Percentiles rank a stretch among this genome's conserved stretches.
Evolutionary conservation across 31 red algal species (phyloP).

Genomic region (Odonthalia washingtoniensis): DNA sequence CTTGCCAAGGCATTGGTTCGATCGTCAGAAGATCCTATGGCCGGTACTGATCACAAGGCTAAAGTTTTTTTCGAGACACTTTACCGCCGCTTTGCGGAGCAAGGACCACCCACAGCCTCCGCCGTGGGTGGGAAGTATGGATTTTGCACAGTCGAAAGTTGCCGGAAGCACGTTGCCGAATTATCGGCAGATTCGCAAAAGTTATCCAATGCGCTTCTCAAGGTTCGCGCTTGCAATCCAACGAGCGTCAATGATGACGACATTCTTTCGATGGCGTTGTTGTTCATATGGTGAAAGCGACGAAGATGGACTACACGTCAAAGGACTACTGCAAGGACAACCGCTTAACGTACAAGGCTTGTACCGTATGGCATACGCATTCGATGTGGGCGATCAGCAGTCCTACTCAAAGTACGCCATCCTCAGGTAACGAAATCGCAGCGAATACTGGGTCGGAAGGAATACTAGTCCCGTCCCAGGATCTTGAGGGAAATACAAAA

Average conservation of each 20-base stretch:
- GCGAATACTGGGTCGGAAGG: neutral
- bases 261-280: conserved; percentile 50
- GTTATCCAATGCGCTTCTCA: conserved; percentile 30
- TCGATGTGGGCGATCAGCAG: conserved; percentile 13
- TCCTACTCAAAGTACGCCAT: neutral
- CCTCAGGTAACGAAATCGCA: neutral
- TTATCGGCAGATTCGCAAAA: conserved; percentile 42
- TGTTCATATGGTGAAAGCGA: neutral
- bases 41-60: neutral
- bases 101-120: neutral
- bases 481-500: neutral
- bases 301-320: conserved; percentile 37
- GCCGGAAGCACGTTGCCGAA: conserved; percentile 1
- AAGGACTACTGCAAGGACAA: conserved; percentile 18
- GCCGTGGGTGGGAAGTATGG: conserved; percentile 19
- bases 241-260: conserved; percentile 32
- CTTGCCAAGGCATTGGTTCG: conserved; percentile 1
- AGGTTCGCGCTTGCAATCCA: conserved; percentile 11
- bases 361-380: conserved; percentile 11
- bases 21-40: neutral
- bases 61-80: conserved; percentile 4
- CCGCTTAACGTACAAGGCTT: conserved; percentile 24
- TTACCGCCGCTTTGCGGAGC: conserved; percentile 2
- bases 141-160: neutral
- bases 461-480: no score